phyloP scores from a whole-genome alignment of 1,284 basidiomycete genomes.

The Puccinia coronata region DNA sequence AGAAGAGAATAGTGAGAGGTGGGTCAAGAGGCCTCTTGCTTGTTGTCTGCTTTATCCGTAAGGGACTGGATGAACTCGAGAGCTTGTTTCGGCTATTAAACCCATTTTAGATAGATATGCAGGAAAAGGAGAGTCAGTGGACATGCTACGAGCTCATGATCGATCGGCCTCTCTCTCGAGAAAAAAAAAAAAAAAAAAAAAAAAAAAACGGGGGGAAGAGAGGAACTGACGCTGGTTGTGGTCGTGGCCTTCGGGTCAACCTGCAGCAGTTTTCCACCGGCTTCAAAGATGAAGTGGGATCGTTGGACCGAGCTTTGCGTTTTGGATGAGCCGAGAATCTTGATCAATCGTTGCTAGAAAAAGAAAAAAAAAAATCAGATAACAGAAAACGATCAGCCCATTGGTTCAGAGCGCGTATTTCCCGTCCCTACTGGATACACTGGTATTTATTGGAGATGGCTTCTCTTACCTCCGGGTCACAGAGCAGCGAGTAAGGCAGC shows the following conservation, averaged over 20 bases:
- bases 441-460: neutral
- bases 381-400: neutral
- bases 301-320: conserved; percentile 48
- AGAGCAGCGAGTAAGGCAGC: conserved; percentile 52
- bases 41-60: neutral
- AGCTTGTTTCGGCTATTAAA: conserved; percentile 11
- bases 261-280: conserved; percentile 51
- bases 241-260: conserved; percentile 49
- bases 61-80: conserved; percentile 24
- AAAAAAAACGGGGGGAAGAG: neutral
- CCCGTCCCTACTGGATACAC: no score
- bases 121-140: neutral
- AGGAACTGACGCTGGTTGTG: conserved; percentile 43
- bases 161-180: neutral
- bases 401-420: neutral
- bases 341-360: conserved; percentile 46
- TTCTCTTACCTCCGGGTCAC: conserved; percentile 51
- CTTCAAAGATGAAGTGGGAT: conserved; percentile 51
- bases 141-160: neutral
- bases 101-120: neutral
- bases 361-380: neutral
- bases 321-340: conserved; percentile 50
- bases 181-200: neutral
- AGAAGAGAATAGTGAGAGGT: neutral
- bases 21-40: neutral